Conservation (phyloP, 495 filamentous ascomycete species). For the Oleoguttula mirabilis region DNA sequence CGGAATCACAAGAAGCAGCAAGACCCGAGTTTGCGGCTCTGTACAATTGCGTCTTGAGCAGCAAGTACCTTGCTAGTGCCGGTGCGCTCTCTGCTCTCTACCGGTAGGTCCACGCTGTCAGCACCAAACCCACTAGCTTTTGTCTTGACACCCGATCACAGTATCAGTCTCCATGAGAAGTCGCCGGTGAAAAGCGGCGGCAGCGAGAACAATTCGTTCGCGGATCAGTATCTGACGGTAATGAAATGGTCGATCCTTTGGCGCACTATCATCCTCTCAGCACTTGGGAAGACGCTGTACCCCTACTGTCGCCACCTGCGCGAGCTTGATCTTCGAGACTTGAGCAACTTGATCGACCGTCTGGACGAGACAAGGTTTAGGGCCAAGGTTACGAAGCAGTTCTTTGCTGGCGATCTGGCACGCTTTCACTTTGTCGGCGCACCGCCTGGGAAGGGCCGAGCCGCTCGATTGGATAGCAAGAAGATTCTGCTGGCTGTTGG, state of each 20-base stretch:
- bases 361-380: constrained; percentile 37
- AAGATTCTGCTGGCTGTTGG: constrained; percentile 31
- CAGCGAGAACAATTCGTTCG: constrained; percentile 20
- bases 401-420: constrained; percentile 26
- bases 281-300: constrained; percentile 47
- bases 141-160: not conserved
- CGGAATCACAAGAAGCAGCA: constrained; percentile 16
- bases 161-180: constrained; percentile 15
- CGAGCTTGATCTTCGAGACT: constrained; percentile 47
- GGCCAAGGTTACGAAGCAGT: constrained; percentile 32
- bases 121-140: not conserved
- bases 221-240: constrained; percentile 30
- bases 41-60: constrained; percentile 42
- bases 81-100: constrained; percentile 51
- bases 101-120: no score
- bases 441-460: constrained; percentile 7
- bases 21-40: constrained; percentile 44
- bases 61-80: constrained; percentile 40
- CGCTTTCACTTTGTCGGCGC: constrained; percentile 19
- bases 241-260: constrained; percentile 52
- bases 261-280: constrained; percentile 58
- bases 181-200: constrained; percentile 22
- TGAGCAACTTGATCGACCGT: constrained; percentile 40
- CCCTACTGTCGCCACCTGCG: constrained; percentile 61
- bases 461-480: constrained; percentile 18